A percentile compares a stretch with the other conserved stretches of the same genome.
phyloP scores from a whole-genome alignment of 164 flowering plant species.

The Vitis amurensis region DNA sequence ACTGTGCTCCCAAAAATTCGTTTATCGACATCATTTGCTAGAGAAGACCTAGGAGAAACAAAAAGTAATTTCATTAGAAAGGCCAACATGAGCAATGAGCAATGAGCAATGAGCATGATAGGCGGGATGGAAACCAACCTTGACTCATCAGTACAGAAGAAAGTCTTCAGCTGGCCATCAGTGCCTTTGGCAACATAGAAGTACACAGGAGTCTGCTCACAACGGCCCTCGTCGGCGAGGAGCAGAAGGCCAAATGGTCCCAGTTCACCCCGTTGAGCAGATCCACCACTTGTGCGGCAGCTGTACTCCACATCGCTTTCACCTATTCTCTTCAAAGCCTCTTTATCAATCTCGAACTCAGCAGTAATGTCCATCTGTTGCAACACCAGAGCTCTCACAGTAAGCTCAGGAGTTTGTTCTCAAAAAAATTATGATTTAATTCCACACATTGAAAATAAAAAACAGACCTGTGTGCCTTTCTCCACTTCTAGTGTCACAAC shows the following conservation, averaged over 20 bases:
- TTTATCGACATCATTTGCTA: conserved; percentile 61
- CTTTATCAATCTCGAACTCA: conserved; percentile 63
- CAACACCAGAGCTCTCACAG: neutral
- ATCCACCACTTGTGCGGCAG: conserved; percentile 61
- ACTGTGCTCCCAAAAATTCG: conserved; percentile 55
- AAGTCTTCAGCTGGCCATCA: conserved; percentile 54
- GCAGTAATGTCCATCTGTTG: conserved; percentile 73
- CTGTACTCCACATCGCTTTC: conserved; percentile 42
- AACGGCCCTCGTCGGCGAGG: conserved; percentile 48
- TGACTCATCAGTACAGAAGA: conserved; percentile 71
- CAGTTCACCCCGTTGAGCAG: conserved; percentile 55
- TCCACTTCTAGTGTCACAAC: conserved; percentile 53
- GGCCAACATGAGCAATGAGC: no score
- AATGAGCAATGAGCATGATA: neutral
- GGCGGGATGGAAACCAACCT: conserved; percentile 33
- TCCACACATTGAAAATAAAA: neutral
- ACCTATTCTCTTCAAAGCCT: conserved; percentile 31
- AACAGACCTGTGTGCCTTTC: conserved; percentile 46
- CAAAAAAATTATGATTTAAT: no score
- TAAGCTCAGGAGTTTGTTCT: no score
- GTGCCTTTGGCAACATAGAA: conserved; percentile 66
- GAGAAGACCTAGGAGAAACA: conserved; percentile 48
- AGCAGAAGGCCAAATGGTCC: conserved; percentile 91
- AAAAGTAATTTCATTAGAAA: neutral
- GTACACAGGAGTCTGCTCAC: conserved; percentile 79